phyloP scores from a whole-genome alignment of 768 basidiomycete genomes.

The Macrolepiota fuliginosa region DNA sequence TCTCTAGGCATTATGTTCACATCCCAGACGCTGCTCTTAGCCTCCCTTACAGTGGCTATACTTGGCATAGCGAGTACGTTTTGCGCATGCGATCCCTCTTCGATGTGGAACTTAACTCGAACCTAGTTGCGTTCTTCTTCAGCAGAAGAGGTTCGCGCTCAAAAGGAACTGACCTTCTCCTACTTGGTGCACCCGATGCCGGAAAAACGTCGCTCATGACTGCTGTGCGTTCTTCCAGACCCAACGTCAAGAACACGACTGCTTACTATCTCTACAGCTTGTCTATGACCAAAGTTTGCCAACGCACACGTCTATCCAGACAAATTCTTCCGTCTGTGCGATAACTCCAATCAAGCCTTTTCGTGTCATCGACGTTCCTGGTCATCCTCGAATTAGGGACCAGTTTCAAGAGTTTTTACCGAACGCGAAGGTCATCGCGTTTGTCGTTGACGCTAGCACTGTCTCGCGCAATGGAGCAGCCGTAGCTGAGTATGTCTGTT shows the following conservation, averaged over 20 bases:
- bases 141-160: constrained; percentile 41
- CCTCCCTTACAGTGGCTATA: constrained; percentile 43
- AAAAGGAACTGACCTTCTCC: constrained; percentile 59
- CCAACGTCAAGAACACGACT: background rate
- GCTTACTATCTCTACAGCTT: constrained; percentile 41
- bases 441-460: constrained; percentile 79
- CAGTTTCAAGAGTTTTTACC: constrained; percentile 68
- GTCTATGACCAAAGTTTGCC: constrained; percentile 60
- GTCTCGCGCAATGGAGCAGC: constrained; percentile 71
- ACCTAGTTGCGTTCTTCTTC: constrained; percentile 42
- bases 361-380: constrained; percentile 72
- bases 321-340: constrained; percentile 51
- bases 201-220: constrained; percentile 82
- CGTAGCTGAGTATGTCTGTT: constrained; percentile 74
- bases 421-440: constrained; percentile 64
- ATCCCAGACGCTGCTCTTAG: constrained; percentile 35
- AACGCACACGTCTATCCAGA: constrained; percentile 78
- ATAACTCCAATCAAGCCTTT: constrained; percentile 44
- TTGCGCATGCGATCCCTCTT: constrained; percentile 1
- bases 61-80: constrained; percentile 42
- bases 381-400: constrained; percentile 78
- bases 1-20: constrained; percentile 34
- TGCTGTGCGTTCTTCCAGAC: constrained; percentile 42
- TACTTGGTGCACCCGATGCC: constrained; percentile 74
- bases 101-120: background rate